Evolutionary conservation across 164 flowering plant genomes (phyloP).

Genomic region (Santalum album): DNA sequence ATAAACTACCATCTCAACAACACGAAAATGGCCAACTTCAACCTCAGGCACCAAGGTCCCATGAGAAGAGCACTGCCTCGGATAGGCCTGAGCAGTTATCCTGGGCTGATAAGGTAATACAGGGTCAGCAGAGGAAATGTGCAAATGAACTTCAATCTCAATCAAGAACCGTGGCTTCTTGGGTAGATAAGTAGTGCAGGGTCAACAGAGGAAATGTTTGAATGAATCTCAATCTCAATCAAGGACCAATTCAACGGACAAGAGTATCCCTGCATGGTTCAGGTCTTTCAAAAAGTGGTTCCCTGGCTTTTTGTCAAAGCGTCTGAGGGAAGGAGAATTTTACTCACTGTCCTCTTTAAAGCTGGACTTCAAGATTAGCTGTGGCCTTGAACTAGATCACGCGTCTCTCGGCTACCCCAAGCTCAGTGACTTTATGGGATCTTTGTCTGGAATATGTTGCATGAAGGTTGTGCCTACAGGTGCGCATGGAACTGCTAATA

Average conservation of each 20-base stretch:
- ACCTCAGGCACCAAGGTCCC: constrained; percentile 3
- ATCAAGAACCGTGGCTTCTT: too few relatives aligned
- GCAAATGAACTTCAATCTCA: too few relatives aligned
- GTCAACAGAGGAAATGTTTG: constrained; percentile 7
- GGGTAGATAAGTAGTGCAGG: constrained; percentile 22
- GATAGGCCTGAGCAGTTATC: constrained; percentile 10
- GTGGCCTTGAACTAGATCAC: constrained; percentile 52
- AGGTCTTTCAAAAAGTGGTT: constrained; percentile 45
- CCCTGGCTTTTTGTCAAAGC: constrained; percentile 31
- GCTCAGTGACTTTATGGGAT: constrained; percentile 50
- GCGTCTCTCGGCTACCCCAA: constrained; percentile 46
- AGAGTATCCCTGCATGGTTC: constrained; percentile 32
- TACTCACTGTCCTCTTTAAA: constrained; percentile 63
- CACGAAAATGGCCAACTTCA: not conserved
- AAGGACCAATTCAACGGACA: constrained; percentile 2
- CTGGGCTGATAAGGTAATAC: too few relatives aligned
- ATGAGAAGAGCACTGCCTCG: constrained; percentile 8
- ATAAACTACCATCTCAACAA: constrained; percentile 10
- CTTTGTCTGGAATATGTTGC: constrained; percentile 31
- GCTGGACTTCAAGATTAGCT: constrained; percentile 44
- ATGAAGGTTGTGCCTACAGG: constrained; percentile 34
- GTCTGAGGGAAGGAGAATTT: constrained; percentile 26
- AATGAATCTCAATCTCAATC: constrained; percentile 3
- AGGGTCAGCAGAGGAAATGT: too few relatives aligned
- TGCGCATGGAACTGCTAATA: constrained; percentile 27